Evolutionary conservation across 228 moss, liverwort and hornwort species (phyloP).

Genomic region (Sphagnum fallax): DNA sequence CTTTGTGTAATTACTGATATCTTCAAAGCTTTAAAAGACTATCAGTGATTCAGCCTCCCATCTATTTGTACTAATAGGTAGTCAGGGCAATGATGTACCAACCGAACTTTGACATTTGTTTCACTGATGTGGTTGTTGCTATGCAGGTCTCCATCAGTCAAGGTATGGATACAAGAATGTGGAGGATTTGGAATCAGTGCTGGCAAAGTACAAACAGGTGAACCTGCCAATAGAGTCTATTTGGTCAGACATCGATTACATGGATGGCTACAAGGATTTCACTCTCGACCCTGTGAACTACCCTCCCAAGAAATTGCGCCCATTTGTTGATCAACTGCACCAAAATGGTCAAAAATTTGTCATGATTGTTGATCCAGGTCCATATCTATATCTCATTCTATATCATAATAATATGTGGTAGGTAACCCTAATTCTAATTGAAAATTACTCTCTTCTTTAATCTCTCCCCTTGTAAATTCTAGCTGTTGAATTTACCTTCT

Average conservation of each 20-base stretch:
- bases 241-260: slow-evolving; percentile 94
- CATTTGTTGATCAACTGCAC: slow-evolving; percentile 68
- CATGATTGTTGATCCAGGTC: slow-evolving; percentile 86
- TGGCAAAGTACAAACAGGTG: slow-evolving; percentile 61
- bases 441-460: too few relatives aligned
- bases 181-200: slow-evolving; percentile 42
- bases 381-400: neutral
- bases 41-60: too few relatives aligned
- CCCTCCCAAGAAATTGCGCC: slow-evolving; percentile 38
- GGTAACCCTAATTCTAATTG: too few relatives aligned
- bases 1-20: too few relatives aligned
- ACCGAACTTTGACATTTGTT: too few relatives aligned
- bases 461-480: too few relatives aligned
- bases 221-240: slow-evolving; percentile 74
- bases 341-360: slow-evolving; percentile 59
- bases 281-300: slow-evolving; percentile 69
- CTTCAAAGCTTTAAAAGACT: too few relatives aligned
- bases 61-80: too few relatives aligned
- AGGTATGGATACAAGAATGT: slow-evolving; percentile 81
- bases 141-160: slow-evolving; percentile 79
- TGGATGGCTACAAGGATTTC: slow-evolving; percentile 81
- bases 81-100: too few relatives aligned
- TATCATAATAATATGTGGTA: too few relatives aligned
- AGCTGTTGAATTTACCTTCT: too few relatives aligned
- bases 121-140: too few relatives aligned